Evolutionary conservation across 148 eudicot genomes (phyloP).

Genomic region (Camellia granthamiana): DNA sequence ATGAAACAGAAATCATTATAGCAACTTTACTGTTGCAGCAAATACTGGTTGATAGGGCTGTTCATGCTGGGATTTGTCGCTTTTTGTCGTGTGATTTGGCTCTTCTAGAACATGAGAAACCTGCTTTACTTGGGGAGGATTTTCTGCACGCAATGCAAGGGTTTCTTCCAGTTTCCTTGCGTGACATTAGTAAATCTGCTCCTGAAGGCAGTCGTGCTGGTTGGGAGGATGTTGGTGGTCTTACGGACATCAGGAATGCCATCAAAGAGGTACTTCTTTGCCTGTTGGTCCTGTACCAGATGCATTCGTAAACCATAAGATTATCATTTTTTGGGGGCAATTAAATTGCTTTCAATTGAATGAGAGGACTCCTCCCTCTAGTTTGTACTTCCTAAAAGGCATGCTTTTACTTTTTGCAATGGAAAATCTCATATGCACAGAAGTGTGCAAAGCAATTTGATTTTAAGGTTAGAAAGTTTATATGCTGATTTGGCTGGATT

Average conservation of each 20-base stretch:
- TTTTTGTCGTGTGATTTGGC: conserved; percentile 50
- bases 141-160: conserved; percentile 78
- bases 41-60: conserved; percentile 77
- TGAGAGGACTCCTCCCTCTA: background rate
- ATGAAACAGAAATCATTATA: background rate
- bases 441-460: background rate
- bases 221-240: conserved; percentile 99
- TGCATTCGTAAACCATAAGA: background rate
- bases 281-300: background rate
- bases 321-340: background rate
- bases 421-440: background rate
- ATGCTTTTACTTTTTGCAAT: background rate
- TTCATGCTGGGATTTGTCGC: conserved; percentile 76
- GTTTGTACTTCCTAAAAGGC: background rate
- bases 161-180: conserved; percentile 92
- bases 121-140: conserved; percentile 63
- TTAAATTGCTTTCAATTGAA: background rate
- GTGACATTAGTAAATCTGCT: conserved; percentile 80
- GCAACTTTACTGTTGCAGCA: conserved; percentile 45
- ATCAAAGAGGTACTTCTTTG: conserved; percentile 67
- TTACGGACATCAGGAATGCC: conserved; percentile 67
- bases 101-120: conserved; percentile 37
- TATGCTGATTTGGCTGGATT: background rate
- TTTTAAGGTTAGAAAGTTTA: background rate
- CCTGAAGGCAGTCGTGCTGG: conserved; percentile 68